Base-by-base conservation (phyloP, 345 rosid species). In the Lumnitzera racemosa region DNA sequence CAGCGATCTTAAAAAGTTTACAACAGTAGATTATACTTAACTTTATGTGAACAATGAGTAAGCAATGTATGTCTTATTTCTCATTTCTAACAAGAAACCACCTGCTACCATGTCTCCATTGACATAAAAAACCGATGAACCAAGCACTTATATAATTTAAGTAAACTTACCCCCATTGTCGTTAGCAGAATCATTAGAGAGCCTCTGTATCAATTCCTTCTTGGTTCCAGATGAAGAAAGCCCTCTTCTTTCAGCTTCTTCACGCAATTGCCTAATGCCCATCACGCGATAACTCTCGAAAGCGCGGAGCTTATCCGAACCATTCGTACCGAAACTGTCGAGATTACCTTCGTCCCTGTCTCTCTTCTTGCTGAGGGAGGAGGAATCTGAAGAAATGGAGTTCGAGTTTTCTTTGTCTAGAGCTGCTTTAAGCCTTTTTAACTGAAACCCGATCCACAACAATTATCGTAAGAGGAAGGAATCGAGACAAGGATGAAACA, bases 251-350 rank as follows among this genome's bases (percentile, higher is more conserved):
- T 36, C 72, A 43, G 92, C 86, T 78, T 80, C 85, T 25, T 87
- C 84, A 0, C 96, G 95, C 63, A 91, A 73, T 57, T 85, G 87
- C 75, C 75, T 82, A 57, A 88, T 67, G 70, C 69, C 77, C 92
- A 87, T 80, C 55, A 56, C 75, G 13, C 78, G 79, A 70, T 80
- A 75, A 57, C 72, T 72, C 24, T 77, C 90, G 60, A 72, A 61
- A 23, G 77, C 85, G 56, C 27, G 65, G 64, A 84, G 27, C 68
- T 84, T 81, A 23, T 76, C 63, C 12, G 69, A 73, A 46, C 71
- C 73, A 14, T 27, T 58, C 17, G 68, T 1, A 27, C 5, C 31
- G 31, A 5, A 27, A 36, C 43, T 51, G 15, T 36, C 67, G 8
- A 3, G 65, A 55, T 67, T 74, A 5, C 72, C 62, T 50, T 59